Evolutionary conservation across 2,329 filamentous ascomycete genomes (phyloP), one percentile per base, ranked within the genome.

Genomic region (Pezizomycotina sp.): DNA sequence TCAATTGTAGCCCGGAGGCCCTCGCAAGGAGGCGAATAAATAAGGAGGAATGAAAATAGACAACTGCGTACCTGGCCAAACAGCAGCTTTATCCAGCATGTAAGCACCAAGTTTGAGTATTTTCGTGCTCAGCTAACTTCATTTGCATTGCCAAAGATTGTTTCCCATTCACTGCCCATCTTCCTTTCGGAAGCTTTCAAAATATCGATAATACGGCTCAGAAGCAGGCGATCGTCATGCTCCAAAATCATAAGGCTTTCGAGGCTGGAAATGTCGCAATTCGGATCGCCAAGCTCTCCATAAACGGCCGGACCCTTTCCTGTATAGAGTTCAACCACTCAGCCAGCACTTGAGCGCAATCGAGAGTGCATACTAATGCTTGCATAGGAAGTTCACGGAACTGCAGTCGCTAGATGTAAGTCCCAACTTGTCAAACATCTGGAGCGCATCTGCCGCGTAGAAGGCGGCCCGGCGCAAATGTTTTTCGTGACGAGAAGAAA

Each of bases 241-340:
- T 93, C 84, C 1, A 95, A 65, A 3, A 93, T 68, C 71, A 93
- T 82, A 38, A 92, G 77, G 2, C 76, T 81, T 2, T 83, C 82
- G 5, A 92, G 78, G 48, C 84, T 75, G 1, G 66, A 64, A 33
- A 81, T 66, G 50, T 93, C 82, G 21, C 89, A 70, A 0, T 77
- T 68, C 46, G 92, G 79, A 40, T 77, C 75, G 8, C 86, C 86
- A 2, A 95, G 66, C 4, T 93, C 4, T 86, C 86, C 4, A 95
- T 58, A 51, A 89, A 92, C 4, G 74, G 73, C 0, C 86, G 86
- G n/a, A 93, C 78, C 6, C 89, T 77, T 52, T 93, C 84, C 56
- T 98, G 89, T 3, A 95, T 71, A 1, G 83, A 89, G 4, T 80
- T 79, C 25, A 89, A 70, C 86, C 86, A 98, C 58, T 95, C 86